Percentiles rank a stretch among this genome's conserved stretches.
phyloP scores from a whole-genome alignment of 306 rosid species.

The Trifolium pratense region DNA sequence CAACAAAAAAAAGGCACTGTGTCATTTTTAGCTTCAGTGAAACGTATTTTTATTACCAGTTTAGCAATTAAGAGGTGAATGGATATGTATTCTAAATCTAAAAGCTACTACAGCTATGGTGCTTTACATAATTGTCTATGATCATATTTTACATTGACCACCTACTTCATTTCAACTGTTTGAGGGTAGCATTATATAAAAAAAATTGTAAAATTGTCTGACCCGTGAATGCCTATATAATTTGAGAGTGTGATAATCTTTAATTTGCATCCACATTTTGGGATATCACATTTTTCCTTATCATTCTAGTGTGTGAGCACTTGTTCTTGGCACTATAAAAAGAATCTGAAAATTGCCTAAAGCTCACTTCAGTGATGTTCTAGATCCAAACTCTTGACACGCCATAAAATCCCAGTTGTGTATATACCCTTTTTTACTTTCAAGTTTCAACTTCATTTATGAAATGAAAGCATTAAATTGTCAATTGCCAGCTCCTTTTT shows the following conservation, averaged over 20 bases:
- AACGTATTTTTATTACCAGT: constrained; percentile 38
- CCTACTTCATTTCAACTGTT: constrained; percentile 16
- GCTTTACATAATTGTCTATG: constrained; percentile 30
- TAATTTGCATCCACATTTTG: not conserved
- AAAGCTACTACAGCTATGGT: constrained; percentile 21
- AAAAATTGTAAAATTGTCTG: constrained; percentile 3
- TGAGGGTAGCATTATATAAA: not conserved
- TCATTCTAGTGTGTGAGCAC: not conserved
- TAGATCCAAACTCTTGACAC: not conserved
- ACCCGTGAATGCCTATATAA: not conserved
- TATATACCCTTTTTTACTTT: not conserved
- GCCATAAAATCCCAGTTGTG: not conserved
- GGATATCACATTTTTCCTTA: not conserved
- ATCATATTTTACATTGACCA: constrained; percentile 17
- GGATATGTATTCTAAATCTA: constrained; percentile 30
- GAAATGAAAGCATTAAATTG: not conserved
- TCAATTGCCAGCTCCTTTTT: not conserved
- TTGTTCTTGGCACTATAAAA: not conserved
- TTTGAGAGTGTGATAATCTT: not conserved
- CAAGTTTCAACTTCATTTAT: not conserved
- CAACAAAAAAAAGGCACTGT: constrained; percentile 39
- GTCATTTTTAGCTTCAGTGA: constrained; percentile 39
- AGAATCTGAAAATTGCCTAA: not conserved
- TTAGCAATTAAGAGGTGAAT: constrained; percentile 46
- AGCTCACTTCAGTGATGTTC: not conserved